A percentile compares a stretch with the other conserved stretches of the same genome.
phyloP scores from a whole-genome alignment of 371 early-diverging fungal genomes.

The Rhizomucor miehei region DNA sequence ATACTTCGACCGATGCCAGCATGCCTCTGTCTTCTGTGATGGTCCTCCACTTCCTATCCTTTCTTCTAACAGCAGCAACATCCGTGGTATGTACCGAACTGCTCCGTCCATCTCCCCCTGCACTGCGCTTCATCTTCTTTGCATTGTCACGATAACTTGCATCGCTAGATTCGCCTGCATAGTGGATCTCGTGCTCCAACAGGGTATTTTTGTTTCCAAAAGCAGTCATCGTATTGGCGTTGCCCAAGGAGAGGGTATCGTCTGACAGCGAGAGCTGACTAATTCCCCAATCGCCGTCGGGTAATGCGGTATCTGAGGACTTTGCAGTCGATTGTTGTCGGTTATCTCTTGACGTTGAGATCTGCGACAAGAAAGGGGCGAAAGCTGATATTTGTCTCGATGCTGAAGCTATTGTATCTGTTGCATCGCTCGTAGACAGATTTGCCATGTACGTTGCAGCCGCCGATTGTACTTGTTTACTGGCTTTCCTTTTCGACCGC shows the following conservation, averaged over 20 bases:
- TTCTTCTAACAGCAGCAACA: slow-evolving; percentile 3
- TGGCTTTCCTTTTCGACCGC: not conserved
- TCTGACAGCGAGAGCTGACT: not conserved
- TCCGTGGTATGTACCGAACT: not conserved
- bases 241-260: not conserved
- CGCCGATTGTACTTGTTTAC: not conserved
- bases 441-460: not conserved
- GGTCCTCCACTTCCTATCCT: slow-evolving; percentile 15
- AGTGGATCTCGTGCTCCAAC: slow-evolving; percentile 3
- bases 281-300: slow-evolving; percentile 1
- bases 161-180: slow-evolving; percentile 4
- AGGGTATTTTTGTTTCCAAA: not conserved
- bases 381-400: not conserved
- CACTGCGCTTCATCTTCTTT: slow-evolving; percentile 17
- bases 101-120: not conserved
- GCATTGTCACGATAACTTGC: slow-evolving; percentile 18
- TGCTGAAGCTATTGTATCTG: not conserved
- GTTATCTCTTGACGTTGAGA: too few species aligned
- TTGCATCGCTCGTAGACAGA: not conserved
- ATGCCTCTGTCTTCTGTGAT: not conserved
- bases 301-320: not conserved
- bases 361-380: too few species aligned
- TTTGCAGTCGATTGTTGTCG: too few species aligned
- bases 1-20: not conserved
- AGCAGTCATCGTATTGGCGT: too few species aligned